Base-by-base conservation (phyloP, 768 basidiomycete genomes). In the Epithele typhae region DNA sequence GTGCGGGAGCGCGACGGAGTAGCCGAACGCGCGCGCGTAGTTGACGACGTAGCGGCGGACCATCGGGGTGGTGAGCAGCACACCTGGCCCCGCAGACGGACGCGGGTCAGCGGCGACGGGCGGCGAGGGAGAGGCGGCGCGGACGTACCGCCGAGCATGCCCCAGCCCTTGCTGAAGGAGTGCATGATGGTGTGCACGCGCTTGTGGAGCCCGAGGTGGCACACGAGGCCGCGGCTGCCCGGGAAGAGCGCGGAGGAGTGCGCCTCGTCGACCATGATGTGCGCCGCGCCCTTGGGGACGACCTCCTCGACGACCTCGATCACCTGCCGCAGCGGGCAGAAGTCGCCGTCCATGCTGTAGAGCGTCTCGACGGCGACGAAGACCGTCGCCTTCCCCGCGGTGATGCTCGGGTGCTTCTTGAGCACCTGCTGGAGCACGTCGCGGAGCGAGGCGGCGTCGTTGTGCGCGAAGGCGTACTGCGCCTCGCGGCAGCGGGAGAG, bases 301-400 rank as follows among this genome's bases (percentile, higher is more conserved):
- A 63, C 46, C 1, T 55, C 44, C 21, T 76, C 64, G n/a, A 76
- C 49, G 0, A 68, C 37, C 12, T 60, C 58, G 30, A 75, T 64
- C 5, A 79, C 68, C 27, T 67, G 66, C 2, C 40, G 43, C 6
- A 82, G 55, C 4, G 76, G 78, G 3, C 67, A 65, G 25, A 79
- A 64, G 51, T 77, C 74, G 5, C 80, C 80, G 34, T 81, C 78
- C 78, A 81, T 80, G 50, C 75, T 76, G 56, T 82, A 80, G 14
- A 80, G 58, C 10, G 68, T 68, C 63, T 81, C 80, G 12, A 80
- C 60, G 0, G 73, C 67, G 19, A 82, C 51, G 53, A 77, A 80
- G 6, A 79, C 21, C 37, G 52, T 66, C 32, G 46, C 45, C 15
- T 58, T 55, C 0, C 67, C 67, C 0, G 32, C 46, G 21, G 25